A percentile compares a stretch with the other conserved stretches of the same genome.
phyloP scores from a whole-genome alignment of 306 rosid genomes.

The Pterocarpus macrocarpus region DNA sequence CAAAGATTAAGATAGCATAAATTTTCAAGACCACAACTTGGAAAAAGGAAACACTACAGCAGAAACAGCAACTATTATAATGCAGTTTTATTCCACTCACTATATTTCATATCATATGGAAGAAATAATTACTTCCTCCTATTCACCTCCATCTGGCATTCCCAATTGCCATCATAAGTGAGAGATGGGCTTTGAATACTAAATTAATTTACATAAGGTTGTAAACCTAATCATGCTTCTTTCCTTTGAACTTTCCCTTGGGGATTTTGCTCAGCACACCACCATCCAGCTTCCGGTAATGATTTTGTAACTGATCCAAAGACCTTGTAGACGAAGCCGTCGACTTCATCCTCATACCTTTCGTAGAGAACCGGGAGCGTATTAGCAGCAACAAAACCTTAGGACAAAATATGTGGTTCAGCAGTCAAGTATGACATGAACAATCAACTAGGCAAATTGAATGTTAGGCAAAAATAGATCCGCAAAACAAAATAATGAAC shows the following conservation, averaged over 20 bases:
- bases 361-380: slow-evolving; percentile 88
- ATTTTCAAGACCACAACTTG: too few species aligned
- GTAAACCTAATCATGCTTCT: slow-evolving; percentile 66
- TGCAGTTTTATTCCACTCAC: slow-evolving; percentile 13
- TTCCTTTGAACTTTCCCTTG: slow-evolving; percentile 62
- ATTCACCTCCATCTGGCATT: not conserved
- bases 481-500: slow-evolving; percentile 1
- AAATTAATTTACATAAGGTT: too few species aligned
- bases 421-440: slow-evolving; percentile 33
- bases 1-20: too few species aligned
- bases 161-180: slow-evolving; percentile 33
- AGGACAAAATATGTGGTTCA: slow-evolving; percentile 20
- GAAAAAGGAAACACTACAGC: not conserved
- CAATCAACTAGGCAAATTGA: slow-evolving; percentile 20
- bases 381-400: slow-evolving; percentile 87
- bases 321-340: slow-evolving; percentile 62
- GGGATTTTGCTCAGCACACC: slow-evolving; percentile 82
- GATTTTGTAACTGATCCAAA: slow-evolving; percentile 59
- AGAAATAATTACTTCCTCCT: not conserved
- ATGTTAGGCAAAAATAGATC: slow-evolving; percentile 3
- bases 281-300: slow-evolving; percentile 68
- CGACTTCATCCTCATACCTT: slow-evolving; percentile 78
- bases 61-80: not conserved
- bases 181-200: slow-evolving; percentile 10
- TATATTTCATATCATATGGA: not conserved